These are phyloP conservation scores for Casaregolazyma suthepensis DNA, from an alignment of 1,139 yeast genomes.

Conservation along the genomic window DNA sequence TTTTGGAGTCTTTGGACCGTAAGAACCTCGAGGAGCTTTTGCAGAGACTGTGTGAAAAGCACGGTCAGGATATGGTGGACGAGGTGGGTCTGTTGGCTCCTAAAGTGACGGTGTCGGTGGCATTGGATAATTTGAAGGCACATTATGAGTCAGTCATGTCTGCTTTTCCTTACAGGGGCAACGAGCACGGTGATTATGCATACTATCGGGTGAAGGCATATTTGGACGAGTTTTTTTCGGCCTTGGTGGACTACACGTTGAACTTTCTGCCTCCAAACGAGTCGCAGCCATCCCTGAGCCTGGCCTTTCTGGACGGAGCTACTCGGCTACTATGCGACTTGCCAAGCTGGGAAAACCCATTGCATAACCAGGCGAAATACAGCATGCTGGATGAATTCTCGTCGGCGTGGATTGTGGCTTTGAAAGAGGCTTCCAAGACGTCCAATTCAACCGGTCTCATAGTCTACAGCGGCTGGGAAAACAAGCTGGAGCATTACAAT, in stretches of 20 bases:
- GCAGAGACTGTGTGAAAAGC: slow-evolving; percentile 45
- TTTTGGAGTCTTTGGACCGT: slow-evolving; percentile 63
- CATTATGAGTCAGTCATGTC: slow-evolving; percentile 44
- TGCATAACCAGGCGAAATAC: slow-evolving; percentile 65
- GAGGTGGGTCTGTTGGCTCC: slow-evolving; percentile 55
- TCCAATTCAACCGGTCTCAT: slow-evolving; percentile 37
- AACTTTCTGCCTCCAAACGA: slow-evolving; percentile 78
- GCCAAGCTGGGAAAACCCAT: slow-evolving; percentile 66
- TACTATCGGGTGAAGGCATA: slow-evolving; percentile 72
- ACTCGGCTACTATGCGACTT: slow-evolving; percentile 58
- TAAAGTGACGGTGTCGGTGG: slow-evolving; percentile 47
- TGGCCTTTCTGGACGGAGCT: slow-evolving; percentile 62
- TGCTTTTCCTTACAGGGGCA: slow-evolving; percentile 71
- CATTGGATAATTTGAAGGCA: slow-evolving; percentile 44
- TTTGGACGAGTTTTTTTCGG: slow-evolving; percentile 68
- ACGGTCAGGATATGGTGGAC: slow-evolving; percentile 52
- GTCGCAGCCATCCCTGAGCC: slow-evolving; percentile 47
- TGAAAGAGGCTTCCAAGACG: slow-evolving; percentile 43
- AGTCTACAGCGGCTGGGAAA: slow-evolving; percentile 45
- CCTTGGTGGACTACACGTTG: slow-evolving; percentile 73
- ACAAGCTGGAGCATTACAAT: slow-evolving; percentile 55
- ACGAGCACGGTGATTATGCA: slow-evolving; percentile 73
- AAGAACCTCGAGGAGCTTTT: slow-evolving; percentile 49
- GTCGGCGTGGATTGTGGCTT: slow-evolving; percentile 64
- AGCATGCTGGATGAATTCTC: slow-evolving; percentile 78